Evolutionary conservation across 2,329 filamentous ascomycete genomes (phyloP).

Genomic region (Phialocephala sp.): DNA sequence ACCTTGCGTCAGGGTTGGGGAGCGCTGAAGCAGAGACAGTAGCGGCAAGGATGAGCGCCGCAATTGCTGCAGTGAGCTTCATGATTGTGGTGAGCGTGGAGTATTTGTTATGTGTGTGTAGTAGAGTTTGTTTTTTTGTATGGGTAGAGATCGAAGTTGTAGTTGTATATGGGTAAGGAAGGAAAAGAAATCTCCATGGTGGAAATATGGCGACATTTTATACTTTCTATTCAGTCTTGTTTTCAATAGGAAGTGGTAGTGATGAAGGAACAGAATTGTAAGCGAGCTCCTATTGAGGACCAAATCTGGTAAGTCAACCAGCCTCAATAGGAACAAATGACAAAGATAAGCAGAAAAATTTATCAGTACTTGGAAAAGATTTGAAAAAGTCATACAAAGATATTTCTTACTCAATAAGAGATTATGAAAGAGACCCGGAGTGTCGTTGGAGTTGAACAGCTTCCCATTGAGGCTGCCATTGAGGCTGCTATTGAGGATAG

Average conservation of each 20-base stretch:
- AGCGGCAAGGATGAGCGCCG: slow-evolving; percentile 48
- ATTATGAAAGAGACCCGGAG: not conserved
- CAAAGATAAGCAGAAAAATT: slow-evolving; percentile 16
- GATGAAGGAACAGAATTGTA: slow-evolving; percentile 8
- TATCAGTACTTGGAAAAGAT: not conserved
- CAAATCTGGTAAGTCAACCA: slow-evolving; percentile 19
- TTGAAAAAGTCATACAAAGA: slow-evolving; percentile 1
- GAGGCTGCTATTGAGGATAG: slow-evolving; percentile 21
- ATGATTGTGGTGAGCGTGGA: slow-evolving; percentile 44
- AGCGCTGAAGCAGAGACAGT: slow-evolving; percentile 44
- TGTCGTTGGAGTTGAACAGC: not conserved
- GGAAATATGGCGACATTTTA: slow-evolving; percentile 16
- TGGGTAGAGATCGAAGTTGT: slow-evolving; percentile 10
- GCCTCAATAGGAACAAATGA: slow-evolving; percentile 13
- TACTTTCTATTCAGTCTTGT: slow-evolving; percentile 20
- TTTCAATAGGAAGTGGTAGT: slow-evolving; percentile 20
- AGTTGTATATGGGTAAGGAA: slow-evolving; percentile 19
- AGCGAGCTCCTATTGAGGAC: slow-evolving; percentile 32
- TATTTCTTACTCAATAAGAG: not conserved
- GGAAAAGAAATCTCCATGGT: slow-evolving; percentile 4
- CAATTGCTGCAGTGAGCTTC: slow-evolving; percentile 53
- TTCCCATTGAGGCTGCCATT: slow-evolving; percentile 22
- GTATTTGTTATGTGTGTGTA: slow-evolving; percentile 19
- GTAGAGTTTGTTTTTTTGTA: slow-evolving; percentile 19
- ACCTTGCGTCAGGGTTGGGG: slow-evolving; percentile 22